Conservation (phyloP, 2,329 filamentous ascomycete genomes). For the Apiospora rasikravindrae region DNA sequence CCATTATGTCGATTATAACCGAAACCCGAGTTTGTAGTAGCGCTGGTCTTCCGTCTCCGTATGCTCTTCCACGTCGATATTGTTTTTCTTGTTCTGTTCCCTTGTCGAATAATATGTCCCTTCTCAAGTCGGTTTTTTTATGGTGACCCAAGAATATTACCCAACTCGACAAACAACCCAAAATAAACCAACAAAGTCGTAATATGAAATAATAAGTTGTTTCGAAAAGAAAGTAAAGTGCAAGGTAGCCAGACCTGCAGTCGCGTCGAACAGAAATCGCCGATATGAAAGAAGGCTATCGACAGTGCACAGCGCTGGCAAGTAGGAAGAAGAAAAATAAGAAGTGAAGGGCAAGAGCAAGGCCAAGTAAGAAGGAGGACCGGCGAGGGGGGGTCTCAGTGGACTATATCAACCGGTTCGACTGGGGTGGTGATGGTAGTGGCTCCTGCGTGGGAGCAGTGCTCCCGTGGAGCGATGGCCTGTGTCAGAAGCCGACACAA, state of each 20-base stretch:
- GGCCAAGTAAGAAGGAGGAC: not conserved
- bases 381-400: not conserved
- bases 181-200: conserved; percentile 26
- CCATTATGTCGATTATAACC: conserved; percentile 65
- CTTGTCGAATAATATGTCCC: conserved; percentile 4
- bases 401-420: conserved; percentile 13
- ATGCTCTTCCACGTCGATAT: conserved; percentile 23
- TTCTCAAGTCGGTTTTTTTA: not conserved
- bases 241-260: conserved; percentile 61
- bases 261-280: conserved; percentile 41
- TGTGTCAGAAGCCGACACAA: conserved; percentile 44
- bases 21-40: conserved; percentile 26
- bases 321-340: conserved; percentile 40
- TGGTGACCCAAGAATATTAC: conserved; percentile 25
- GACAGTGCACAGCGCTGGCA: conserved; percentile 57
- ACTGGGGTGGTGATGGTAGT: conserved; percentile 34
- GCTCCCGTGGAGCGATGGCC: conserved; percentile 33
- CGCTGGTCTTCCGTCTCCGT: conserved; percentile 18
- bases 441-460: conserved; percentile 37
- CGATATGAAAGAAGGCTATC: conserved; percentile 60
- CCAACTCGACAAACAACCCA: conserved; percentile 17
- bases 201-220: conserved; percentile 32
- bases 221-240: conserved; percentile 39
- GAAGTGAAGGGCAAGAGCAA: conserved; percentile 36
- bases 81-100: conserved; percentile 23